phyloP scores from a whole-genome alignment of 2,329 filamentous ascomycete genomes.

The Penicillium aurantiogriseum region DNA sequence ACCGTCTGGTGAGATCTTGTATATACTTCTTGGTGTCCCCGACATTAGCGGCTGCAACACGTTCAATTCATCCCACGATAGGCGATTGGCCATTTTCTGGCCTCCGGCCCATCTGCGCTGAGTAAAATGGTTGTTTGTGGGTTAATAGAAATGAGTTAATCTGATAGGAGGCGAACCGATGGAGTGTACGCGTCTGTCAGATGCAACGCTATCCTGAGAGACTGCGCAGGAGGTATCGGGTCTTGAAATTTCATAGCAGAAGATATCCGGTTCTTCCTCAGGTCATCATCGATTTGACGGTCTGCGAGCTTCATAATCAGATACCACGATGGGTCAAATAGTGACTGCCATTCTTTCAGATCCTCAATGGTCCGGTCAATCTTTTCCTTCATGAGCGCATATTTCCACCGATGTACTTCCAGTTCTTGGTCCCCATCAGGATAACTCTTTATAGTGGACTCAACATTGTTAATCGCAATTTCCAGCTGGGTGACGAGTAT shows the following conservation, averaged over 20 bases:
- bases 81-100: neutral
- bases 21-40: neutral
- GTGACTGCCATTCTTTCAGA: neutral
- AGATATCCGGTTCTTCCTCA: neutral
- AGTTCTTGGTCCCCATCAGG: neutral
- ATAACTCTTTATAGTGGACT: neutral
- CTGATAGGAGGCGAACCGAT: neutral
- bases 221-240: neutral
- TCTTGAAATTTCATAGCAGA: neutral
- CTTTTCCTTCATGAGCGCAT: conserved; percentile 9
- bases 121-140: neutral
- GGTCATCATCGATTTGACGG: neutral
- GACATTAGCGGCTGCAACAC: neutral
- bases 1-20: neutral
- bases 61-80: neutral
- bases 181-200: too few species aligned
- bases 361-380: neutral
- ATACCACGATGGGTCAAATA: conserved; percentile 2
- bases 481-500: neutral
- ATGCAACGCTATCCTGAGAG: neutral
- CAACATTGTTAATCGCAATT: neutral
- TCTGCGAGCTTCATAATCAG: neutral
- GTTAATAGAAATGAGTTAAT: neutral
- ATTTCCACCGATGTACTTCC: neutral
- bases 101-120: neutral